Percentiles rank a stretch among this genome's conserved stretches.
These are phyloP conservation scores for Kurtzmaniella quercitrusa DNA, from an alignment of 1,139 yeast species.

Conservation along the genomic window DNA sequence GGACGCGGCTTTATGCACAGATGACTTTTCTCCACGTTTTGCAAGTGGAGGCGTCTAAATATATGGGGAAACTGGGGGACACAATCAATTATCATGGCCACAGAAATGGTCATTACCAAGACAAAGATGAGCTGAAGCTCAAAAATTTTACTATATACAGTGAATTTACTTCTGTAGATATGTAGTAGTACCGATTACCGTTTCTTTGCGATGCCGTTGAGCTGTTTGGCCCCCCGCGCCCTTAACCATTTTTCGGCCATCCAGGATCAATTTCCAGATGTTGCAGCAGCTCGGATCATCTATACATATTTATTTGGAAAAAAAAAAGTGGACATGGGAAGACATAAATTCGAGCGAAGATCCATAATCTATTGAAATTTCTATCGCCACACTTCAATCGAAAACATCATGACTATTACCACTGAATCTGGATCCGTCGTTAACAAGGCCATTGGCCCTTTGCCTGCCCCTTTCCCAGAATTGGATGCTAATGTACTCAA, in stretches of 20 bases:
- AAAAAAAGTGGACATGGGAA: background rate
- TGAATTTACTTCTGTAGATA: no score
- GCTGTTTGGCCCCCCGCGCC: background rate
- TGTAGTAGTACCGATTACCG: no score
- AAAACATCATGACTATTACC: slow-evolving; percentile 13
- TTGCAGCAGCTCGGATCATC: background rate
- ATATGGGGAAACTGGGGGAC: background rate
- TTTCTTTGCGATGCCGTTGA: no score
- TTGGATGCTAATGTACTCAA: slow-evolving; percentile 31
- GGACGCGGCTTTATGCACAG: background rate
- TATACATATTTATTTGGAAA: background rate
- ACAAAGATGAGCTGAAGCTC: no score
- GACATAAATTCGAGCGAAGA: background rate
- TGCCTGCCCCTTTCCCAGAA: slow-evolving; percentile 37
- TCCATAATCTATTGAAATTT: background rate
- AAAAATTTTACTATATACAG: no score
- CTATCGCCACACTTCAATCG: background rate
- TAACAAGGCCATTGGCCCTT: slow-evolving; percentile 36
- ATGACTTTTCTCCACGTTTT: background rate
- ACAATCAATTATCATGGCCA: background rate
- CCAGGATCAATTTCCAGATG: background rate
- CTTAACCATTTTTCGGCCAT: background rate
- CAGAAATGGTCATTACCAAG: no score
- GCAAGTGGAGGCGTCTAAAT: background rate
- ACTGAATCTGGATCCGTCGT: slow-evolving; percentile 17